A percentile compares a stretch with the other conserved stretches of the same genome.
These are phyloP conservation scores for Chlorella variabilis DNA, from an alignment of 163 green algal species.

Conservation along the genomic window DNA sequence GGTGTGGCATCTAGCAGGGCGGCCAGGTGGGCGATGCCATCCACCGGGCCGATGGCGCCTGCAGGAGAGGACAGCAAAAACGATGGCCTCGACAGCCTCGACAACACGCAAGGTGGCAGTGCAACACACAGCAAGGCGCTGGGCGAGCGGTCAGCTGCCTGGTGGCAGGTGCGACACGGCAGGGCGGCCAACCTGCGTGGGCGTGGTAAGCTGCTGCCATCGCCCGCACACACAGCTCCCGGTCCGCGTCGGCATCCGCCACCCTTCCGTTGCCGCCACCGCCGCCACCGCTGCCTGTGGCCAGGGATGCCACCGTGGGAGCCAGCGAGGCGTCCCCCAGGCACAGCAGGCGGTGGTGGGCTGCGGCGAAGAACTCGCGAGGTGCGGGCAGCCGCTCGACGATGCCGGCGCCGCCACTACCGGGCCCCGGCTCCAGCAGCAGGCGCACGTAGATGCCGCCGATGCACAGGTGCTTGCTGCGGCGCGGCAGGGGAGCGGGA, in stretches of 20 bases:
- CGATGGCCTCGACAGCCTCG: too few species aligned
- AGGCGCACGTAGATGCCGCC: conserved; percentile 83
- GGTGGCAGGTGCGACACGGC: too few species aligned
- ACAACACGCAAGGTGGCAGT: not conserved
- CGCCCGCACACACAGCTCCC: conserved; percentile 80
- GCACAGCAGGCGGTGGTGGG: conserved; percentile 75
- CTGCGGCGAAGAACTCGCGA: conserved; percentile 76
- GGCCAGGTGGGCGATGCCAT: conserved; percentile 76
- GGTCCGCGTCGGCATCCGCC: conserved; percentile 50
- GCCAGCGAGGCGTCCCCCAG: conserved; percentile 49
- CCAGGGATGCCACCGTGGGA: not conserved
- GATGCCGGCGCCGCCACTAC: not conserved
- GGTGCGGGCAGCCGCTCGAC: conserved; percentile 61
- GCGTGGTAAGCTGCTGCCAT: conserved; percentile 84
- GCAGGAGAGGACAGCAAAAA: too few species aligned
- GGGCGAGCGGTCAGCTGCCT: too few species aligned
- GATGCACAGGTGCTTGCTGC: conserved; percentile 77
- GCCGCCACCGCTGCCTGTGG: not conserved
- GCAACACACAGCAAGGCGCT: too few species aligned
- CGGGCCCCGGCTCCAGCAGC: conserved; percentile 71
- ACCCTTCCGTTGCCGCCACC: not conserved
- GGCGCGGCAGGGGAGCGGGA: not conserved
- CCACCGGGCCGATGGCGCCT: conserved; percentile 76
- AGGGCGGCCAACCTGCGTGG: conserved; percentile 58
- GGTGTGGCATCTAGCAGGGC: conserved; percentile 75